Conservation (phyloP, 2,329 filamentous ascomycete genomes). For the Penicillium capsulatum region DNA sequence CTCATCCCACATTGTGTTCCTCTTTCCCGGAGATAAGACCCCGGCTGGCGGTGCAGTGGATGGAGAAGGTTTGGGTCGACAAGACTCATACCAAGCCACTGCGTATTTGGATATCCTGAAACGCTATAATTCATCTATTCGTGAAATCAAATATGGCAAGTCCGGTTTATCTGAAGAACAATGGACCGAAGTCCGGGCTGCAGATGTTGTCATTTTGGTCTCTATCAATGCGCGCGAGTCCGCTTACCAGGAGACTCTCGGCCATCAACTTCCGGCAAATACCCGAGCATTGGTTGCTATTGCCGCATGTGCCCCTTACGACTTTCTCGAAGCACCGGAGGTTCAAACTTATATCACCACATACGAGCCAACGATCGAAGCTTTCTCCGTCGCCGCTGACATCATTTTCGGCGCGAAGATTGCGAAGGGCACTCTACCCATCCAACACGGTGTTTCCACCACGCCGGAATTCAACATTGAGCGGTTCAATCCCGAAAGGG, state of each 20-base stretch:
- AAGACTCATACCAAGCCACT: conserved; percentile 30
- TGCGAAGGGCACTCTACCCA: conserved; percentile 35
- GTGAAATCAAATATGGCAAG: conserved; percentile 35
- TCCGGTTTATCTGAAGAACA: conserved; percentile 29
- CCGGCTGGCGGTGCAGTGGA: conserved; percentile 38
- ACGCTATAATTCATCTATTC: conserved; percentile 22
- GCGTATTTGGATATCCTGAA: conserved; percentile 34
- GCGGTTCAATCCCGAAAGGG: conserved; percentile 20
- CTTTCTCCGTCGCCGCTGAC: conserved; percentile 39
- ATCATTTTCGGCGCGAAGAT: conserved; percentile 37
- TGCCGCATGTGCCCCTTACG: conserved; percentile 44
- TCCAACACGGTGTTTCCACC: conserved; percentile 21
- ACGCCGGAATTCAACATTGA: conserved; percentile 13
- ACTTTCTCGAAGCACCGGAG: conserved; percentile 37
- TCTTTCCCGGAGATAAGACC: conserved; percentile 37
- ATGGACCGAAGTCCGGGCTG: conserved; percentile 31
- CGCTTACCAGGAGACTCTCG: conserved; percentile 36
- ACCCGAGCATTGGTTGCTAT: conserved; percentile 35
- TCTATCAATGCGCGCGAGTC: conserved; percentile 41
- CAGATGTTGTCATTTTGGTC: conserved; percentile 39
- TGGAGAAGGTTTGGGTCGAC: conserved; percentile 34
- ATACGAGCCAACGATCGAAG: conserved; percentile 44
- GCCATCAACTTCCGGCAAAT: conserved; percentile 29
- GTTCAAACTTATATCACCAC: conserved; percentile 43
- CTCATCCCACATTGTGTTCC: conserved; percentile 31